phyloP scores from a whole-genome alignment of 139 green algal genomes.

The Chlamydomonas schloesseri region DNA sequence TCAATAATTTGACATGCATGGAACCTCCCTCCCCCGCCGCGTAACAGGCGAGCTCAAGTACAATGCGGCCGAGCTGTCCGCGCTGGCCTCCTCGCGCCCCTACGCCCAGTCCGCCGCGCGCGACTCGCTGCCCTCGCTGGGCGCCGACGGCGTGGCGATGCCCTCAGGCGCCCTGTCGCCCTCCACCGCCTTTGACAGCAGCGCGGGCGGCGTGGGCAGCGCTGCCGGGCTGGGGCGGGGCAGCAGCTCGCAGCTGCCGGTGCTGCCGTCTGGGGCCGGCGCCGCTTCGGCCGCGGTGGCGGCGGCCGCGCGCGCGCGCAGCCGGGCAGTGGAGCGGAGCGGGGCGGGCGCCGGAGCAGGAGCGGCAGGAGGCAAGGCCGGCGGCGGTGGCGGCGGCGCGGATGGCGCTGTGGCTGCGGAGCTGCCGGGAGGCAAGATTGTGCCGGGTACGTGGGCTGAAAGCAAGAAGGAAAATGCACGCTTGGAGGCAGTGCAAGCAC shows the following conservation, averaged over 20 bases:
- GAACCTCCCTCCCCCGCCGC: no score
- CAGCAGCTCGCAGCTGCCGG: no score
- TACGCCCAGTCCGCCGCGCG: conserved; percentile 29
- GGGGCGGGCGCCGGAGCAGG: no score
- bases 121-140: not conserved
- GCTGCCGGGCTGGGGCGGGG: no score
- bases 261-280: not conserved
- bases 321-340: no score
- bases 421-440: not conserved
- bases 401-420: not conserved
- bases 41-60: conserved; percentile 56
- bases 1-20: no score
- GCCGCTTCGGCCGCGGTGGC: not conserved
- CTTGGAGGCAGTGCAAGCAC: no score
- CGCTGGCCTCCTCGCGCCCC: conserved; percentile 52
- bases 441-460: not conserved
- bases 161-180: no score
- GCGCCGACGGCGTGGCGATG: no score
- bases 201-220: no score
- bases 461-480: no score
- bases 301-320: not conserved
- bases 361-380: not conserved
- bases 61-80: conserved; percentile 59
- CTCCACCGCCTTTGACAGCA: no score
- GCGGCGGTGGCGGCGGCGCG: not conserved